Evolutionary conservation across 129 eudicot genomes (phyloP).

Genomic region (Chrysanthemum makinoi): DNA sequence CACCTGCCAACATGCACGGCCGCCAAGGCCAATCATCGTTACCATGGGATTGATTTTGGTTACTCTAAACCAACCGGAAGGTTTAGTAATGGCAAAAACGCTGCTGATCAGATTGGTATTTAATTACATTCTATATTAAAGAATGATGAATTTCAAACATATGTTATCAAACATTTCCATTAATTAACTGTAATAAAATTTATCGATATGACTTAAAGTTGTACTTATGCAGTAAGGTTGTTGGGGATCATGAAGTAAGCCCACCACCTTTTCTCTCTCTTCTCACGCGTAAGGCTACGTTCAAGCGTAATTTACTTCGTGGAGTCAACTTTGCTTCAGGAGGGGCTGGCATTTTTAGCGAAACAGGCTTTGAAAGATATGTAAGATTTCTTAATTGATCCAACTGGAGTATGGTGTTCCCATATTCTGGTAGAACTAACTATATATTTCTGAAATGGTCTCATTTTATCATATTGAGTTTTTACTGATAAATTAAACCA

Average conservation of each 20-base stretch:
- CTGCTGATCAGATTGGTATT: conserved; percentile 45
- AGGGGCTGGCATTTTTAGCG: conserved; percentile 38
- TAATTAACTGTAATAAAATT: neutral
- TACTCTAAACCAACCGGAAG: conserved; percentile 45
- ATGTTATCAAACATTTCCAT: no score
- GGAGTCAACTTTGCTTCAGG: conserved; percentile 58
- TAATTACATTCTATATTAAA: neutral
- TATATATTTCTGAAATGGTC: no score
- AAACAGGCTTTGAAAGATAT: conserved; percentile 22
- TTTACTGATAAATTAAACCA: neutral
- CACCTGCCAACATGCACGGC: conserved; percentile 16
- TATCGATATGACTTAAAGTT: no score
- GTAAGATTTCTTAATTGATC: conserved; percentile 20
- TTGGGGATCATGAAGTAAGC: conserved; percentile 35
- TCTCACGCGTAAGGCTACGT: conserved; percentile 5
- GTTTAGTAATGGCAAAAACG: conserved; percentile 48
- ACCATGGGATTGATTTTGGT: conserved; percentile 50
- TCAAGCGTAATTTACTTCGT: conserved; percentile 32
- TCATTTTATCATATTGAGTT: neutral
- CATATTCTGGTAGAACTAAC: no score
- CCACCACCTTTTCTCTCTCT: conserved; percentile 52
- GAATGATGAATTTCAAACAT: neutral
- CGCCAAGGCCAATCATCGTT: conserved; percentile 38
- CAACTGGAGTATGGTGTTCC: neutral
- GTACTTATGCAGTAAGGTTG: conserved; percentile 20